Conservation (phyloP, 441 rosid species). For the Pelargonium citronellum region DNA sequence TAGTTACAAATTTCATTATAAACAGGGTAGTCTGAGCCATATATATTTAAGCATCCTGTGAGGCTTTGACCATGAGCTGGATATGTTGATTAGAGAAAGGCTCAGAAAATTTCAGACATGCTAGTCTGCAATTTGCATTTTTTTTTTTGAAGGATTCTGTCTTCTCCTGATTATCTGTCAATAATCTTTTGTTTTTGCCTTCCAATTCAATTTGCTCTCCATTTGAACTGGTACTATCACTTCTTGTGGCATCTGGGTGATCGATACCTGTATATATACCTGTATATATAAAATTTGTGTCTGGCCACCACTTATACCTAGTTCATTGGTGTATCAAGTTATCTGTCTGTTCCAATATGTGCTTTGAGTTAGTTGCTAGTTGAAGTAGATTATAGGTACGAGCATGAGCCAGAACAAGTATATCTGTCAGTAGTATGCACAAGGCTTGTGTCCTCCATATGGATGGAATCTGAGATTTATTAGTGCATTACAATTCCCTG, state of each 20-base stretch:
- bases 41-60: neutral
- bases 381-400: constrained; percentile 1
- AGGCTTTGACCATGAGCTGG: neutral
- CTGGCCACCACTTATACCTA: neutral
- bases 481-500: neutral
- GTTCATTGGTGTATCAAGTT: neutral
- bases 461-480: neutral
- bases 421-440: neutral
- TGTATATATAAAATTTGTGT: neutral
- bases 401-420: neutral
- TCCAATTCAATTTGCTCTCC: neutral
- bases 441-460: neutral
- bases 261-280: neutral
- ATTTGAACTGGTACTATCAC: neutral
- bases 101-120: neutral
- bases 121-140: neutral
- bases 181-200: neutral
- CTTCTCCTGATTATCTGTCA: neutral
- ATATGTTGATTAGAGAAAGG: neutral
- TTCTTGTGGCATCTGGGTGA: neutral
- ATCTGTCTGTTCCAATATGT: neutral
- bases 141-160: neutral
- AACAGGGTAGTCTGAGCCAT: too few species aligned
- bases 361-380: neutral
- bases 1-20: too few species aligned